These are phyloP conservation scores for Fusarium sublunatum DNA, from an alignment of 2,329 filamentous ascomycete species.

Conservation along the genomic window DNA sequence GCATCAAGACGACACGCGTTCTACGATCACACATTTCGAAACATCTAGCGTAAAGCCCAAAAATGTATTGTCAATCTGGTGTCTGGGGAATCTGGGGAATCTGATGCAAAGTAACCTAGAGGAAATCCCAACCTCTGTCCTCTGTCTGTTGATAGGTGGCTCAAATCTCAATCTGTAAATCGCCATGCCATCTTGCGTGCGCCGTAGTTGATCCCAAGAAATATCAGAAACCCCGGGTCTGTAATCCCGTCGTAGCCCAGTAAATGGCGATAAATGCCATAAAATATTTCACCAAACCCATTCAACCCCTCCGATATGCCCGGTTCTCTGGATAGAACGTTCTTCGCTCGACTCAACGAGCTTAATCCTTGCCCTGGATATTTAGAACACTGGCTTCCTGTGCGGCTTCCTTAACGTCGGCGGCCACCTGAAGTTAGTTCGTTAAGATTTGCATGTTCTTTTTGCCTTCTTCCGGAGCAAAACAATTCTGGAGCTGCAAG, in stretches of 20 bases:
- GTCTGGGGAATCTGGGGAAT: constrained; percentile 3
- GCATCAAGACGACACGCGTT: too few species aligned
- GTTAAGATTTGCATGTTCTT: too few species aligned
- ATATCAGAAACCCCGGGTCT: not conserved
- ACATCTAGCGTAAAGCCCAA: too few species aligned
- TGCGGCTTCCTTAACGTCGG: too few species aligned
- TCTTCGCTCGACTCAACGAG: too few species aligned
- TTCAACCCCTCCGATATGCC: not conserved
- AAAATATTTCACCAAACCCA: not conserved
- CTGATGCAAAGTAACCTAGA: not conserved
- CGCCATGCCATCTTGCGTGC: not conserved
- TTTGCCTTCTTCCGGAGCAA: too few species aligned
- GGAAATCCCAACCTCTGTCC: not conserved
- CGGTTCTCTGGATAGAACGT: too few species aligned
- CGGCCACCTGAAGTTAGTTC: too few species aligned
- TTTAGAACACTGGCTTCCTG: too few species aligned
- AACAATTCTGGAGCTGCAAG: too few species aligned
- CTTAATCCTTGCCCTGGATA: too few species aligned
- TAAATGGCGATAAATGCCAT: not conserved
- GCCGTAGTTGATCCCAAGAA: not conserved
- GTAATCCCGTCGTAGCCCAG: not conserved
- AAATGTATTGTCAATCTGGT: not conserved
- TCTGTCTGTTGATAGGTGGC: not conserved
- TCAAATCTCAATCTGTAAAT: not conserved
- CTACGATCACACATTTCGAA: too few species aligned